Evolutionary conservation across 345 rosid species (phyloP).

Genomic region (Populus tremula): DNA sequence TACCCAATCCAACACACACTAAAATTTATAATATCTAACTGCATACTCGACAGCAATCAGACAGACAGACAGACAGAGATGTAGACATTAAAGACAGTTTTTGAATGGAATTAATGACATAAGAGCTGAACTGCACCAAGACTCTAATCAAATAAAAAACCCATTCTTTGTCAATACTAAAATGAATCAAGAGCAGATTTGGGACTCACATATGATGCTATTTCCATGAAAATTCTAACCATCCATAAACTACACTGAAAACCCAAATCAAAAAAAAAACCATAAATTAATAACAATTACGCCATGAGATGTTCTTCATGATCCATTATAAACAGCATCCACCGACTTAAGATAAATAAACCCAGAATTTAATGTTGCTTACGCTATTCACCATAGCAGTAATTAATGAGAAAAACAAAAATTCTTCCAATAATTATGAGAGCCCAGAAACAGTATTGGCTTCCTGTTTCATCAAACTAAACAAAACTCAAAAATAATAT

Average conservation of each 20-base stretch:
- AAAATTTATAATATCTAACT: background rate
- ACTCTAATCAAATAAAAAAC: background rate
- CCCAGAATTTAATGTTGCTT: background rate
- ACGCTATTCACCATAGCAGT: background rate
- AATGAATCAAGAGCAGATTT: background rate
- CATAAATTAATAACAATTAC: background rate
- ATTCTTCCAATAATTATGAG: background rate
- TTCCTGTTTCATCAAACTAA: background rate
- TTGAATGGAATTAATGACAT: background rate
- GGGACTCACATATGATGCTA: background rate
- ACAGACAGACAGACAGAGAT: background rate
- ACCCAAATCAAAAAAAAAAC: background rate
- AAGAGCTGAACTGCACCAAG: background rate
- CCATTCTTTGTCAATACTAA: background rate
- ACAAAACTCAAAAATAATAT: background rate
- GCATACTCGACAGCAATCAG: background rate
- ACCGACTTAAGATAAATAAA: background rate
- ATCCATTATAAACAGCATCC: background rate
- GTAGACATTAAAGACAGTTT: background rate
- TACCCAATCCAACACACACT: background rate
- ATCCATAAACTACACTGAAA: background rate
- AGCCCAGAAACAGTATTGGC: background rate
- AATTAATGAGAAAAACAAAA: background rate
- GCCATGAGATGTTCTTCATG: background rate
- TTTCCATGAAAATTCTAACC: background rate